Evolutionary conservation across 1,139 yeast species (phyloP), one percentile per base, ranked within the genome.

Genomic region (Lodderomyces orthopsilosis): DNA sequence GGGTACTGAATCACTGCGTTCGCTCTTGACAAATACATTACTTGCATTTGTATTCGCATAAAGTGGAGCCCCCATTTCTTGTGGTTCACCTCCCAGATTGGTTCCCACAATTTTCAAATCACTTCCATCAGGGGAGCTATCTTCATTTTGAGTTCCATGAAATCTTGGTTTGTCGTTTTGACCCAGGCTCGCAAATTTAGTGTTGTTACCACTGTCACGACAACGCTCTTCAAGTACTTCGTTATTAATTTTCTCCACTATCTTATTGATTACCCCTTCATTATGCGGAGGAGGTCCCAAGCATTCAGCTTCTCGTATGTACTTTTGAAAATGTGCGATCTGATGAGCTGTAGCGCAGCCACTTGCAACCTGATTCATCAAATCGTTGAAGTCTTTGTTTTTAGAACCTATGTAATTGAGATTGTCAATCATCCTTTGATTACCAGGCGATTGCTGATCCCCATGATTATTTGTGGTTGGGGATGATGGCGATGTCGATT

Each of bases 311-410:
- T 83, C 71, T 46, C 74, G 76, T 43, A 90, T 88, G 54, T 84
- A 86, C n/a, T 77, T 82, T 60, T 89, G 95, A 59, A 90, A 90
- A 34, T 79, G 80, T 28, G 77, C 68, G 19, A 91, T 84, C 58
- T 89, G 93, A 7, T 75, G 81, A 1, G 79, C 75, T 0, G 81
- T 62, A 0, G 96, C 96, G 24, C 70, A 73, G 2, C 96, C 95
- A 48, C 83, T 77, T 0, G 98, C 96, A 2, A 91, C 96, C 6
- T 74, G 75, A 49, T 83, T 81, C 96, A 91, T 89, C 43, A 91
- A 65, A 2, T 75, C 66, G 52, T 81, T 84, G 41, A 91, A 63
- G 6, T 81, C 74, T 1, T 79, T 73, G 54, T 90, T 95, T 4
- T 75, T 72, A 38, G 86, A 75, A 0, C 97, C 97, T 61, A 91